Conservation (phyloP, 495 filamentous ascomycete genomes). For the Talaromyces adpressus region DNA sequence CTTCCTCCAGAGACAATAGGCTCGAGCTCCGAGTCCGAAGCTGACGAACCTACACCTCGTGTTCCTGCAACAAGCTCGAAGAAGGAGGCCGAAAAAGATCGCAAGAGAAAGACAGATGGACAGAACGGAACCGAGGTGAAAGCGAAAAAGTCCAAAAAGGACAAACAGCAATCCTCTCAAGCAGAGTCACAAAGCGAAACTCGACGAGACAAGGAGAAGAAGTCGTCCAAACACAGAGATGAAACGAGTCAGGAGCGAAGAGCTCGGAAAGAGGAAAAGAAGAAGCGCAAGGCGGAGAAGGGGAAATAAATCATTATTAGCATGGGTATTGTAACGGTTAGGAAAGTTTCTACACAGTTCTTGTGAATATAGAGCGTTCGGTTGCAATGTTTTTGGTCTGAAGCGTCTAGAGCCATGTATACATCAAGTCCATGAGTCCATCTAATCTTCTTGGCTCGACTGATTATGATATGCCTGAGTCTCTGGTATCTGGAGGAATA, state of each 20-base stretch:
- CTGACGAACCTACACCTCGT: conserved; percentile 33
- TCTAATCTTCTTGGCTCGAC: too few species aligned
- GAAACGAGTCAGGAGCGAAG: conserved; percentile 14
- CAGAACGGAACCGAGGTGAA: conserved; percentile 32
- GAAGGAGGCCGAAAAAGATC: conserved; percentile 32
- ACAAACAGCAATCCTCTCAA: conserved; percentile 27
- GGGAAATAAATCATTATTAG: not conserved
- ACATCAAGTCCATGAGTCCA: too few species aligned
- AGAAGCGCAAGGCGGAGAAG: conserved; percentile 37
- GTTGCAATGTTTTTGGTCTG: not conserved
- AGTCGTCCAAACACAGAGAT: conserved; percentile 28
- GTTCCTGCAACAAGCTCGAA: conserved; percentile 17
- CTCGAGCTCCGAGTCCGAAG: conserved; percentile 36
- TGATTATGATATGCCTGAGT: too few species aligned
- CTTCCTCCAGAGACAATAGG: conserved; percentile 40
- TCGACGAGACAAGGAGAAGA: conserved; percentile 29
- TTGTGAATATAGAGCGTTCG: not conserved
- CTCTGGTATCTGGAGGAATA: too few species aligned
- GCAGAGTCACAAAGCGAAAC: not conserved
- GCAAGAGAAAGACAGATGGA: conserved; percentile 29
- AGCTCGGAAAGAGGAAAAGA: conserved; percentile 29
- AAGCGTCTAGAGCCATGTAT: too few species aligned
- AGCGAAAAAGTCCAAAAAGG: conserved; percentile 40
- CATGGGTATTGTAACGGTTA: not conserved
- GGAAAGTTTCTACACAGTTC: not conserved